Evolutionary conservation across 108 stramenopile species (phyloP).

Genomic region (Craspedostauros australis): DNA sequence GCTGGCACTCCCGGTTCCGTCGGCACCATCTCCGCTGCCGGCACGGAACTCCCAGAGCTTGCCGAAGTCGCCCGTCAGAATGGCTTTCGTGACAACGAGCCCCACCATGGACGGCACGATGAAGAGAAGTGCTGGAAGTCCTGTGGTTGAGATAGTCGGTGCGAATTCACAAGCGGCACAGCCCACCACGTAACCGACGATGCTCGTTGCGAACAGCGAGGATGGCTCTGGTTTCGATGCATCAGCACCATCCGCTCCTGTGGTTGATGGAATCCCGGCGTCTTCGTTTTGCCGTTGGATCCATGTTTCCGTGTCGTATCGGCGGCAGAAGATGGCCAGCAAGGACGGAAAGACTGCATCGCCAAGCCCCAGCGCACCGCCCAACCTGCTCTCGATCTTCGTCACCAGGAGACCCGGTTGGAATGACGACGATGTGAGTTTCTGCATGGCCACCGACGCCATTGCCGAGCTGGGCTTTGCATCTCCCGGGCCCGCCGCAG

Average conservation of each 20-base stretch:
- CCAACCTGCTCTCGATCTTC: conserved; percentile 16
- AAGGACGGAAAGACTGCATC: conserved; percentile 53
- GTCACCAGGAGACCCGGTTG: conserved; percentile 48
- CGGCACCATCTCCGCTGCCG: too few relatives aligned
- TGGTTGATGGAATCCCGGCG: neutral
- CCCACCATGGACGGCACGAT: conserved; percentile 36
- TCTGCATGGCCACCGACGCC: conserved; percentile 31
- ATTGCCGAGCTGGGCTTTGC: conserved; percentile 16
- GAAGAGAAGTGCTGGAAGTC: conserved; percentile 43
- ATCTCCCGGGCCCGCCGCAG: too few relatives aligned
- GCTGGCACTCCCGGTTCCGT: too few relatives aligned
- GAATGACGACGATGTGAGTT: conserved; percentile 20
- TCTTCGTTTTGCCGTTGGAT: neutral
- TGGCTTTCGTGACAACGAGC: conserved; percentile 15
- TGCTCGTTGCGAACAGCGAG: conserved; percentile 22
- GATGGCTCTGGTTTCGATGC: neutral
- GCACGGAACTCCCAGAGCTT: too few relatives aligned
- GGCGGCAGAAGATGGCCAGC: conserved; percentile 29
- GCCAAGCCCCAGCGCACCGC: conserved; percentile 43
- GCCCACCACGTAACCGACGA: conserved; percentile 32
- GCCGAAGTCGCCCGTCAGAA: conserved; percentile 19
- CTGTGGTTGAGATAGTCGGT: conserved; percentile 28
- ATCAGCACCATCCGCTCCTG: too few relatives aligned
- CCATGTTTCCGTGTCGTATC: conserved; percentile 25
- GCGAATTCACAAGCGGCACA: conserved; percentile 35